Evolutionary conservation across 1,139 yeast species (phyloP).

Genomic region (Candida smagusa): DNA sequence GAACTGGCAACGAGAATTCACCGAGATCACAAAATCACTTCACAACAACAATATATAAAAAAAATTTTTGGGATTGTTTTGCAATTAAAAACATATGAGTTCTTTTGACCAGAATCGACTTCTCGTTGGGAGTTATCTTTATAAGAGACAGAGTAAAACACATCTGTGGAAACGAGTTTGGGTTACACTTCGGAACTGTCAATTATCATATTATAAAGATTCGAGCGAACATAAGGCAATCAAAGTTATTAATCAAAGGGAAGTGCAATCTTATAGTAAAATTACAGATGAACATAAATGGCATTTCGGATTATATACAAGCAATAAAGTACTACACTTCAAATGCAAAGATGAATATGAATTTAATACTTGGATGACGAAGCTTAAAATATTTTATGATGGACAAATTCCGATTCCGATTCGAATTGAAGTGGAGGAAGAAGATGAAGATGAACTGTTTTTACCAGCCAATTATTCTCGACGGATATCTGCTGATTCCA

Average conservation of each 20-base stretch:
- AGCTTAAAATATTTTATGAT: constrained; percentile 25
- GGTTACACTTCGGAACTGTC: constrained; percentile 57
- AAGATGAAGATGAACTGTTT: not conserved
- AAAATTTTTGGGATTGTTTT: not conserved
- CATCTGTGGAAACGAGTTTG: constrained; percentile 50
- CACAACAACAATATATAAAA: too few species aligned
- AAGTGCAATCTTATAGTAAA: constrained; percentile 20
- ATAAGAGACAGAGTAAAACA: constrained; percentile 22
- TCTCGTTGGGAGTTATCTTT: constrained; percentile 11
- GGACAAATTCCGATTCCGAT: not conserved
- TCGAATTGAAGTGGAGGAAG: not conserved
- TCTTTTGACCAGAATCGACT: constrained; percentile 6
- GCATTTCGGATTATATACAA: constrained; percentile 43
- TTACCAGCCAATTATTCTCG: constrained; percentile 1
- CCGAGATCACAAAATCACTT: too few species aligned
- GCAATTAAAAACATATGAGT: not conserved
- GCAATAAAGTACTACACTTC: constrained; percentile 41
- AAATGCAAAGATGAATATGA: constrained; percentile 32
- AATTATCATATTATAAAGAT: constrained; percentile 57
- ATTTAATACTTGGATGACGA: constrained; percentile 40
- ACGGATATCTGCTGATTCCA: not conserved
- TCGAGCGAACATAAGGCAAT: constrained; percentile 54
- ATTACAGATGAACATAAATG: constrained; percentile 32
- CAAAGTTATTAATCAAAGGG: constrained; percentile 33
- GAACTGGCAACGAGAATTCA: too few species aligned